Percentiles rank a stretch among this genome's conserved stretches.
These are phyloP conservation scores for Rhodofomes roseus DNA, from an alignment of 1,284 basidiomycete species.

Conservation along the genomic window DNA sequence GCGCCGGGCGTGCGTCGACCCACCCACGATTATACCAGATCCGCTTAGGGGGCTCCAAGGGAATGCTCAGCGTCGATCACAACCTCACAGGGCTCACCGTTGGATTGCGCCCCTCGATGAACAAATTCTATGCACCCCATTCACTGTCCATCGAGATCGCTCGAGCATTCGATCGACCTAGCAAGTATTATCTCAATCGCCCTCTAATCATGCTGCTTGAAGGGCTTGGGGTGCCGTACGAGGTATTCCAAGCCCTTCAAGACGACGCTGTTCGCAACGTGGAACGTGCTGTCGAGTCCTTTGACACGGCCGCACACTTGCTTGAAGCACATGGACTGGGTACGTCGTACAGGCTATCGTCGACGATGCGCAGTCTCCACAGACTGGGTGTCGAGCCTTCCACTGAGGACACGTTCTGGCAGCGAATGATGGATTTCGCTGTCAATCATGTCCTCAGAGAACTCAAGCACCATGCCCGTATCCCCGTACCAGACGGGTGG, in stretches of 20 bases:
- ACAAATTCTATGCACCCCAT: constrained; percentile 61
- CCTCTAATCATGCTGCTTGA: constrained; percentile 69
- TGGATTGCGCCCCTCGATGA: constrained; percentile 69
- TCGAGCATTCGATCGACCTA: constrained; percentile 55
- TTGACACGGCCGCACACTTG: constrained; percentile 43
- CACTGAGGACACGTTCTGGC: constrained; percentile 43
- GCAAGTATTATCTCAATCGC: constrained; percentile 56
- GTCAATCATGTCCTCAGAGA: constrained; percentile 59
- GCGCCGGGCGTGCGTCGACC: constrained; percentile 30
- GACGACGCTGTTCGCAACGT: constrained; percentile 46
- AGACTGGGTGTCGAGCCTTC: constrained; percentile 31
- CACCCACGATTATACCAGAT: constrained; percentile 55
- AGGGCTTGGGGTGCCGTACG: constrained; percentile 45
- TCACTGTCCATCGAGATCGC: constrained; percentile 67
- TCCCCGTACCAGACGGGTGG: constrained; percentile 57
- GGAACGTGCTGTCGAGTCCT: constrained; percentile 36
- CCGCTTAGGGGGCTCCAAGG: constrained; percentile 60
- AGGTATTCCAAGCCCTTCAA: constrained; percentile 55
- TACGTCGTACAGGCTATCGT: constrained; percentile 35
- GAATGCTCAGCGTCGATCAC: constrained; percentile 67
- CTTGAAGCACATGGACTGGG: constrained; percentile 44
- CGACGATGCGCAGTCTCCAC: constrained; percentile 35
- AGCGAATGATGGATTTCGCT: constrained; percentile 47
- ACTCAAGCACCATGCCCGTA: constrained; percentile 65
- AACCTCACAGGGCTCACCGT: constrained; percentile 51